A percentile compares a stretch with the other conserved stretches of the same genome.
Evolutionary conservation across 257 asterid genomes (phyloP).

Genomic region (Echium plantagineum): DNA sequence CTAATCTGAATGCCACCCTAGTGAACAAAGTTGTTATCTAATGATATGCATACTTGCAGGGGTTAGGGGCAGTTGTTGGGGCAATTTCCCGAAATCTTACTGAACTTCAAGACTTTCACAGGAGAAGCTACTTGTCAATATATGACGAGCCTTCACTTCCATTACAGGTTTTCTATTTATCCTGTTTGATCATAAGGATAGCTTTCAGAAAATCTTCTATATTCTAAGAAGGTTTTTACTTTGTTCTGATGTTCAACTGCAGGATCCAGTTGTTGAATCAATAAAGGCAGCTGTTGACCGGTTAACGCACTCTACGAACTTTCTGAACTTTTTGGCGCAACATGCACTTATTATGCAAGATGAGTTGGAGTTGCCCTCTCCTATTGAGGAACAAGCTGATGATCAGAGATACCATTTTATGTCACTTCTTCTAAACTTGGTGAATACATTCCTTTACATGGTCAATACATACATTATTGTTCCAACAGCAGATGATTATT

Average conservation of each 20-base stretch:
- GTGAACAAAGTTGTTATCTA: conserved; percentile 1
- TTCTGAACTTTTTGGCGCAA: conserved; percentile 81
- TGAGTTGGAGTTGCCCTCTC: conserved; percentile 68
- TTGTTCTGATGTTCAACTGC: conserved; percentile 17
- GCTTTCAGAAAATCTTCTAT: neutral
- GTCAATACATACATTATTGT: conserved; percentile 94
- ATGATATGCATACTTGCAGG: conserved; percentile 39
- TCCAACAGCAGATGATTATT: conserved; percentile 97
- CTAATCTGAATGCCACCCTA: neutral
- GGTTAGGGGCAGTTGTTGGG: conserved; percentile 97
- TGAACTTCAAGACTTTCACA: conserved; percentile 83
- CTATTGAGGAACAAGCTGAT: conserved; percentile 51
- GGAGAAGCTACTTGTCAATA: conserved; percentile 91
- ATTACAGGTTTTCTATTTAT: conserved; percentile 38
- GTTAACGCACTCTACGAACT: conserved; percentile 74
- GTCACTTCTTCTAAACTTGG: conserved; percentile 88
- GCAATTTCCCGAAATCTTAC: conserved; percentile 96
- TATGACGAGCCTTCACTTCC: conserved; percentile 86
- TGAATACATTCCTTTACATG: conserved; percentile 91
- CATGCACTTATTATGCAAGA: conserved; percentile 99
- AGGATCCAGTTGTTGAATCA: conserved; percentile 89
- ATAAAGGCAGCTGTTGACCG: conserved; percentile 78
- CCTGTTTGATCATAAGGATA: conserved; percentile 2
- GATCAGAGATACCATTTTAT: conserved; percentile 80
- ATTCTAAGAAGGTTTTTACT: conserved; percentile 6